Percentiles rank a stretch among this genome's conserved stretches.
Evolutionary conservation across 768 basidiomycete genomes (phyloP).

Genomic region (Infundibulicybe gibba): DNA sequence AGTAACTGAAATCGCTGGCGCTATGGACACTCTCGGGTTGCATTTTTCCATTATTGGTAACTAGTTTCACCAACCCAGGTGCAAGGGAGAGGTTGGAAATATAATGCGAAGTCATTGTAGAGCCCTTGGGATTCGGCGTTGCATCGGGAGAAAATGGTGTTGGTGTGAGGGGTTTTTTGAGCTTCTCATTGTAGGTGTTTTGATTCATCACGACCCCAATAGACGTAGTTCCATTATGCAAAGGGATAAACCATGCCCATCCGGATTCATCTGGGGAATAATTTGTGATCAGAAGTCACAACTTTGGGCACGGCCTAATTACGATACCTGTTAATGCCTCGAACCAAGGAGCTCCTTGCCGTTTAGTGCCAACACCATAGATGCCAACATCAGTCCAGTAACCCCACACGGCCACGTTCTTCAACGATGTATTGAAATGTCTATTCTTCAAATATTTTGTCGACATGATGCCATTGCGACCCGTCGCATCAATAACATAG

Average conservation of each 20-base stretch:
- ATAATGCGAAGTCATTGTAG: slow-evolving; percentile 36
- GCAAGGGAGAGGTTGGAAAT: slow-evolving; percentile 40
- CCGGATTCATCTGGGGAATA: slow-evolving; percentile 50
- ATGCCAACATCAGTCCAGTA: slow-evolving; percentile 59
- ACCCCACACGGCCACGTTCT: slow-evolving; percentile 76
- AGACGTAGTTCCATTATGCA: slow-evolving; percentile 62
- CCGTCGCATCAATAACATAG: slow-evolving; percentile 71
- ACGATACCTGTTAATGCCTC: slow-evolving; percentile 64
- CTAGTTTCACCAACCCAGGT: slow-evolving; percentile 40
- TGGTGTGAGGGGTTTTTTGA: slow-evolving; percentile 19
- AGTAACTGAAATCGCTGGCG: slow-evolving; percentile 64
- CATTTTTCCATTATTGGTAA: slow-evolving; percentile 33
- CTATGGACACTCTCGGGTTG: slow-evolving; percentile 42
- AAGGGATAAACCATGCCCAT: slow-evolving; percentile 71
- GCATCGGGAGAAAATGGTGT: slow-evolving; percentile 24
- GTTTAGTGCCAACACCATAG: slow-evolving; percentile 46
- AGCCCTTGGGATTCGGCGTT: slow-evolving; percentile 16
- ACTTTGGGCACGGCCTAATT: background rate
- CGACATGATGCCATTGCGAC: slow-evolving; percentile 69
- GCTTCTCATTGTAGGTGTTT: slow-evolving; percentile 38
- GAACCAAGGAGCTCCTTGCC: slow-evolving; percentile 63
- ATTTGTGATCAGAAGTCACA: background rate
- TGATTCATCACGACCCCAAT: slow-evolving; percentile 63
- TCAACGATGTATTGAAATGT: slow-evolving; percentile 62
- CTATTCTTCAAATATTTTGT: slow-evolving; percentile 68